Base-by-base conservation (phyloP, 106 monocot species). In the Dactylorhiza incarnata region DNA sequence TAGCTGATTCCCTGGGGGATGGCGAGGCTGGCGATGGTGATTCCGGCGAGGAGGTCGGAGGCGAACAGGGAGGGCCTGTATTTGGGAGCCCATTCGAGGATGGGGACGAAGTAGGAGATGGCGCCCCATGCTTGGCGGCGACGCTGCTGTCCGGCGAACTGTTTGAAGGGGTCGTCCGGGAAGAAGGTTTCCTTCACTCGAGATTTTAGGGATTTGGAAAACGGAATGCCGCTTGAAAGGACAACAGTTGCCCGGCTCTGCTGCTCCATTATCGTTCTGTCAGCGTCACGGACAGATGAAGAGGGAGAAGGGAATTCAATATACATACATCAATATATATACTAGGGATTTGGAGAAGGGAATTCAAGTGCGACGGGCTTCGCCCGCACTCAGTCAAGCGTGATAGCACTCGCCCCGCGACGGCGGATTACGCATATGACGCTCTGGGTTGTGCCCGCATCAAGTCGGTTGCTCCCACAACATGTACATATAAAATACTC, bases 1-100 rank as follows among this genome's bases (percentile, higher is more conserved):
- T 95, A 92, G 76, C 95, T 90, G 79, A 95, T 92, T 25, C 92
- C 83, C 73, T 97, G 96, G 14, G 94, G 94, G 59, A 94, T 90
- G 61, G 94, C 88, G 13, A 94, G 83, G 79, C 88, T 90, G 73
- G 94, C 84, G 68, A 88, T 88, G 59, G 94, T 94, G 74, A 94
- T 72, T 4, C 94, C 94, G 72, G 94, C 86, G 59, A 90, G 73
- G 56, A 94, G 74, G 78, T 94, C 94, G 23, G 49, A 81, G 46
- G 73, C 73, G 54, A 94, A 83, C 45, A 68, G 16, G 15, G 73
- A 14, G 73, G 80, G 48, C 29, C 26, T 83, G 83, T 94, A 94
- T 13, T 73, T 81, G 12, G 94, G 86, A 0, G 17, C 84, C 94
- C 94, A 94, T 53, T 85, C 86, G 6, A 89, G 76, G 7, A 84